Evolutionary conservation across 2,329 filamentous ascomycete species (phyloP), one percentile per base, ranked within the genome.

Genomic region (Tolypocladium pustulatum): DNA sequence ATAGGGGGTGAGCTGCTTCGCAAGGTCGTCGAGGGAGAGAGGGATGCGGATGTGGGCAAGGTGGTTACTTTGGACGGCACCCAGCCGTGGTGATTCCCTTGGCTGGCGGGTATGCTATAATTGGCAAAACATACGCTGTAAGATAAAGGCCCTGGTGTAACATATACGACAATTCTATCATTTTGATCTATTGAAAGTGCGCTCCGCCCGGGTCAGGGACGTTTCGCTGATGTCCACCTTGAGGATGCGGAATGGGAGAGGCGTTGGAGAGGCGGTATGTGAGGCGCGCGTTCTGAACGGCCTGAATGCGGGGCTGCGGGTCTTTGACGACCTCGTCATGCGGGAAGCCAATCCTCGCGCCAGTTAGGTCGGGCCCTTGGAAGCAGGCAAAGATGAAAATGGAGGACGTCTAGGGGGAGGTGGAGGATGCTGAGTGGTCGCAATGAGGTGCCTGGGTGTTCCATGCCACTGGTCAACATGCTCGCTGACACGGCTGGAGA

Each of bases 31-130:
- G 73, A 78, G 60, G 77, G 77, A 0, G 65, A 71, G 54, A 66
- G 73, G 43, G 76, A 79, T 65, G 65, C 55, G 1, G 72, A 79
- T 63, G 70, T 69, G 30, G 76, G 76, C 20, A 73, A 68, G 59
- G 68, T 76, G 7, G 62, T 77, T 22, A 59, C 49, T 2, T 62
- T 65, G 25, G 56, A 63, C 25, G 68, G 68, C 0, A 60, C 69
- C 7, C 71, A 73, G 57, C 55, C 64, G 13, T 74, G 72, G 72
- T 73, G 64, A 55, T 30, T n/a, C n/a, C n/a, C n/a, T n/a, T 2
- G 22, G 6, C 17, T 17, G 27, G 9, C 10, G 6, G 27, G 25
- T 27, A 1, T 30, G 27, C 10, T 4, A n/a, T 4, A n/a, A 34
- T n/a, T 20, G 8, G 49, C 15, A 12, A 32, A 51, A 3, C 5